phyloP scores from a whole-genome alignment of 2,329 filamentous ascomycete species.

The Dothiorella sarmentorum region DNA sequence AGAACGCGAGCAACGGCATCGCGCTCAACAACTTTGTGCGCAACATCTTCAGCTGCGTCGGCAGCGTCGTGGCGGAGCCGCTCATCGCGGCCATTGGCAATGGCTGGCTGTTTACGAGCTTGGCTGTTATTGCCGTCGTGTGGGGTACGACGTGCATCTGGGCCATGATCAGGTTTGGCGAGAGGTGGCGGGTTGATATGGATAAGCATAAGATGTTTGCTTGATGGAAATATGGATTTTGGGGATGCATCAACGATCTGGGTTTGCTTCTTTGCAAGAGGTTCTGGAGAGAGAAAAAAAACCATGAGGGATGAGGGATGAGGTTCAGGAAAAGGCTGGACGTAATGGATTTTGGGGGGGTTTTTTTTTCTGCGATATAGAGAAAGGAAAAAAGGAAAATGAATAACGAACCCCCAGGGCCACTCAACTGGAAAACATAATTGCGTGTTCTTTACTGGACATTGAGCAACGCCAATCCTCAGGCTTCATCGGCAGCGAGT shows the following conservation, averaged over 20 bases:
- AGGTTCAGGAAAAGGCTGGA: too few relatives aligned
- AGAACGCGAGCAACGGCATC: constrained; percentile 34
- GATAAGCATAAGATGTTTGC: constrained; percentile 17
- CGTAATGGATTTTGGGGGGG: too few relatives aligned
- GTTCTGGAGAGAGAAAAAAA: neutral
- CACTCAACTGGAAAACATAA: too few relatives aligned
- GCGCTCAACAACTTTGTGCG: constrained; percentile 40
- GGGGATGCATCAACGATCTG: too few relatives aligned
- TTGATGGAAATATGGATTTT: neutral
- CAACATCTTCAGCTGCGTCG: constrained; percentile 37
- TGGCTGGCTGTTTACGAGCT: constrained; percentile 39
- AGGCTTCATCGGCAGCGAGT: too few relatives aligned
- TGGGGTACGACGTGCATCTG: constrained; percentile 58
- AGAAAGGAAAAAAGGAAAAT: neutral
- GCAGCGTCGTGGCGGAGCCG: constrained; percentile 36
- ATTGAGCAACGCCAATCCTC: too few relatives aligned
- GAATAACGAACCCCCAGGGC: neutral
- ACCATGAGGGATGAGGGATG: neutral
- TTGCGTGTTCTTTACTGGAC: too few relatives aligned
- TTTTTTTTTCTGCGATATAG: too few relatives aligned
- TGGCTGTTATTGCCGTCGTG: constrained; percentile 41
- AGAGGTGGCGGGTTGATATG: constrained; percentile 53
- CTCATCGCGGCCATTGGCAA: constrained; percentile 36
- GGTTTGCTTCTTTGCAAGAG: neutral
- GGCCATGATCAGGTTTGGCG: constrained; percentile 57